phyloP scores from a whole-genome alignment of 345 rosid species.

The Stellera chamaejasme region DNA sequence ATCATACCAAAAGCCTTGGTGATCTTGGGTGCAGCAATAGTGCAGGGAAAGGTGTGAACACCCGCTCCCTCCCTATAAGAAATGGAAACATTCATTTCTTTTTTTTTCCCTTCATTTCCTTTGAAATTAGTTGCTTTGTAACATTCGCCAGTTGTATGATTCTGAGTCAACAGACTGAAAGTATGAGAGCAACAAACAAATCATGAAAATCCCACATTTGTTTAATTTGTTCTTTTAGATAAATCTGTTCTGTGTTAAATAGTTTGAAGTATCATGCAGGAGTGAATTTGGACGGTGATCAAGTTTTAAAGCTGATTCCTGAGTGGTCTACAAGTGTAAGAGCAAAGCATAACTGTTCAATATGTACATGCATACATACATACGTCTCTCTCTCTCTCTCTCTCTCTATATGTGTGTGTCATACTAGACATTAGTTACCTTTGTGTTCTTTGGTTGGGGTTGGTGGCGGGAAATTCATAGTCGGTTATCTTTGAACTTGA shows the following conservation, averaged over 20 bases:
- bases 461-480: no score
- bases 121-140: background rate
- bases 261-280: constrained; percentile 24
- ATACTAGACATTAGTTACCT: no score
- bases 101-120: background rate
- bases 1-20: constrained; percentile 36
- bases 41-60: constrained; percentile 29
- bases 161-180: background rate
- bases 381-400: no score
- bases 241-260: no score
- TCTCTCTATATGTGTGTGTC: no score
- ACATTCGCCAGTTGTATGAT: constrained; percentile 2
- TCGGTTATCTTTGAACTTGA: no score
- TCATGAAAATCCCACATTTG: no score
- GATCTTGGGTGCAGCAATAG: constrained; percentile 22
- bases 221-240: no score
- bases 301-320: constrained; percentile 52
- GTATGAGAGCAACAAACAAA: constrained; percentile 1
- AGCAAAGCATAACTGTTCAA: background rate
- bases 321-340: constrained; percentile 89
- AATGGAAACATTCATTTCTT: background rate
- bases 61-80: no score
- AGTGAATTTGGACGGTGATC: constrained; percentile 45
- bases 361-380: no score
- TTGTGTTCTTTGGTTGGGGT: background rate